Conservation (phyloP, 768 basidiomycete species). For the Exidia glandulosa region DNA sequence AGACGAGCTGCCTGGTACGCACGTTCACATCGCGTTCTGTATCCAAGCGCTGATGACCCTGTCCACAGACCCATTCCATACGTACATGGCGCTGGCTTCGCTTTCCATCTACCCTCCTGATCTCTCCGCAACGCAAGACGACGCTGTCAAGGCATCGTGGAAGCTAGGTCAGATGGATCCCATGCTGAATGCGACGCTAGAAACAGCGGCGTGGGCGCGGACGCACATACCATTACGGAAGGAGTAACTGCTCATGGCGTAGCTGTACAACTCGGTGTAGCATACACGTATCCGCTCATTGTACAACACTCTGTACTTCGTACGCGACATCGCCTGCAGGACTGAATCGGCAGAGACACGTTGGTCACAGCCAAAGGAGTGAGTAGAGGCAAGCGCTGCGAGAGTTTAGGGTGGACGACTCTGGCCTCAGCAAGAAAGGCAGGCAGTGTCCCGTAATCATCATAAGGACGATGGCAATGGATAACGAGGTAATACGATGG, state of each 20-base stretch:
- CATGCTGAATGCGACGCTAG: slow-evolving; percentile 54
- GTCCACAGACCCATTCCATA: slow-evolving; percentile 83
- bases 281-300: too few species aligned
- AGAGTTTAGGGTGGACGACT: too few species aligned
- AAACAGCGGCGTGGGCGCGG: slow-evolving; percentile 59
- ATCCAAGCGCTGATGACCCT: slow-evolving; percentile 1
- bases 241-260: too few species aligned
- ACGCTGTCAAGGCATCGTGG: slow-evolving; percentile 31
- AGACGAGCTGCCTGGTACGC: slow-evolving; percentile 63
- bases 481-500: not conserved
- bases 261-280: too few species aligned
- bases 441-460: too few species aligned
- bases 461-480: not conserved
- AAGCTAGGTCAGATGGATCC: slow-evolving; percentile 52
- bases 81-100: slow-evolving; percentile 81
- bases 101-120: slow-evolving; percentile 46
- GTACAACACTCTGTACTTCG: too few species aligned
- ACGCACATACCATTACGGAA: slow-evolving; percentile 51
- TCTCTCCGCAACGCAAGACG: not conserved
- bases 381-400: too few species aligned
- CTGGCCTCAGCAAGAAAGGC: too few species aligned
- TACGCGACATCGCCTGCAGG: too few species aligned
- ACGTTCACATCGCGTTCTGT: not conserved
- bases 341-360: too few species aligned
- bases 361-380: too few species aligned